Conservation (phyloP, 441 rosid genomes). For the Biscutella auriculata region DNA sequence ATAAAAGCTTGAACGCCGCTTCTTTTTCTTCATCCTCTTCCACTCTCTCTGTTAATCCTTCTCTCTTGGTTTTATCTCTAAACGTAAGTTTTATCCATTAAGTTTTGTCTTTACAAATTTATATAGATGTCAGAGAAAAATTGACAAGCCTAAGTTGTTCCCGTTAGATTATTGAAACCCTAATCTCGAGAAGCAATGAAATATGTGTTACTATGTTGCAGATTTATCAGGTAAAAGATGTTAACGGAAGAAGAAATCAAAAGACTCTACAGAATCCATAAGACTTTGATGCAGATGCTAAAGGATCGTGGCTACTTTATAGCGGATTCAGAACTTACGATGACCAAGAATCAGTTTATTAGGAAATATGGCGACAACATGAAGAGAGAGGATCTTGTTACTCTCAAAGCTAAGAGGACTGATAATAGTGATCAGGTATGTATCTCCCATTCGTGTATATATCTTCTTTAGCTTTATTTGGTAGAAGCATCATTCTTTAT, state of each 20-base stretch:
- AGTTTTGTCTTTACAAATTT: no score
- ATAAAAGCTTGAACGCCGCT: no score
- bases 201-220: background rate
- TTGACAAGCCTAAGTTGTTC: no score
- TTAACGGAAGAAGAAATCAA: slow-evolving; percentile 56
- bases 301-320: slow-evolving; percentile 67
- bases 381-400: slow-evolving; percentile 81
- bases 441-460: background rate
- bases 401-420: slow-evolving; percentile 40
- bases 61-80: no score
- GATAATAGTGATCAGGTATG: slow-evolving; percentile 55
- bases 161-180: no score
- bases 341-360: slow-evolving; percentile 38
- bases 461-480: background rate
- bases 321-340: slow-evolving; percentile 41
- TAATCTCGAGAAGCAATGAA: no score
- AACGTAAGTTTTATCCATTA: no score
- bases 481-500: background rate
- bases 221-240: slow-evolving; percentile 24
- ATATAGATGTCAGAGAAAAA: no score
- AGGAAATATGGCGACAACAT: slow-evolving; percentile 55
- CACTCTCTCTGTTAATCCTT: no score
- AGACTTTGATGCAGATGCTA: slow-evolving; percentile 69
- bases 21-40: no score
- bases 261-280: slow-evolving; percentile 45